Evolutionary conservation across 495 filamentous ascomycete species (phyloP), one percentile per base, ranked within the genome.

Genomic region (Aspergillus affinis): DNA sequence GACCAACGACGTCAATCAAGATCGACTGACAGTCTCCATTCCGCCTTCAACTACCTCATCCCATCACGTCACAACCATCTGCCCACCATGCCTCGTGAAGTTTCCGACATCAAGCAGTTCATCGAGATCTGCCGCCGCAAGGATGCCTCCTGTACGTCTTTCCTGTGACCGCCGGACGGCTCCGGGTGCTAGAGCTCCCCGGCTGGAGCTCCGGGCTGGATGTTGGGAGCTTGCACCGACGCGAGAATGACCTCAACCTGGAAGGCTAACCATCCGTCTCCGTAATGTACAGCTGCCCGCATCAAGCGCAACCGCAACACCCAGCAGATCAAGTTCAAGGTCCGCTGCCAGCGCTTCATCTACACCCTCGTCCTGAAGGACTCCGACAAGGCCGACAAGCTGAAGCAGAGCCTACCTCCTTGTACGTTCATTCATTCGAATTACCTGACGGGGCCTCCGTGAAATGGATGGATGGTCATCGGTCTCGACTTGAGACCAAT

Each of bases 81-180:
- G 69, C 66, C 75, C 83, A 86, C 54, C 65, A 99, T 99, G 94
- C 94, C 94, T 88, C 85, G 86, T 71, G 93, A 98, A 92, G 87
- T 98, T 78, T 89, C 88, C 72, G 95, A 98, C 72, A 97, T 99
- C 88, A 99, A 98, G 91, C 81, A 97, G 84, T 99, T 99, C 89
- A 95, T 99, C 81, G 95, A 99, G 90, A 93, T 98, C 84, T 96
- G 91, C 89, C 88, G 93, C 80, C 90, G 94, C 72, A 94, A 94
- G 81, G 94, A 99, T 85, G 94, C 95, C 72, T 92, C 90, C 71
- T 96, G 93, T 96, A 88, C 62, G 86, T 88, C 30, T 51, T 59
- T 26, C 21, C 53, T 20, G 21, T 23, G 51, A 20, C 2, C 18
- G 17, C 18, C 44, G n/a, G 23, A 18, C 17, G 26, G 54, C 45